Evolutionary conservation across 2,329 filamentous ascomycete genomes (phyloP).

Genomic region (Pseudogymnoascus sp.): DNA sequence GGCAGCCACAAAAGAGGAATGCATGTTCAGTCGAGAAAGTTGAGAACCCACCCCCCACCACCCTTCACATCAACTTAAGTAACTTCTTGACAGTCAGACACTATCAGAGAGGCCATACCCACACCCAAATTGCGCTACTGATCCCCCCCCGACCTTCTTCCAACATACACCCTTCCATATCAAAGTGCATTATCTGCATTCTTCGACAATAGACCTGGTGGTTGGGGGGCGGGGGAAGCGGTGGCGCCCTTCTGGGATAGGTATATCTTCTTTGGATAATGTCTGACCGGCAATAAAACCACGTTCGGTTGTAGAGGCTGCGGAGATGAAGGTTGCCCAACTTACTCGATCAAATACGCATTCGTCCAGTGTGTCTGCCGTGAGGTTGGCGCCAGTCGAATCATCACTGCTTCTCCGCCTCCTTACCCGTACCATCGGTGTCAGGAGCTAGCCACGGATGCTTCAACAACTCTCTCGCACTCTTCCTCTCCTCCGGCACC

Average conservation of each 20-base stretch:
- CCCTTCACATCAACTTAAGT: background rate
- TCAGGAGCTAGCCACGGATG: conserved; percentile 24
- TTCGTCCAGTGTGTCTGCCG: background rate
- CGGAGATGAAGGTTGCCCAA: background rate
- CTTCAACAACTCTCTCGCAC: conserved; percentile 26
- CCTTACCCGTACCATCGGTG: background rate
- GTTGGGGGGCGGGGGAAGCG: background rate
- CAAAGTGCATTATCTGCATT: background rate
- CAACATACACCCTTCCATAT: background rate
- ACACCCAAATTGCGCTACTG: background rate
- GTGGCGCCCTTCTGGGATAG: background rate
- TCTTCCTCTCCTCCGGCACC: conserved; percentile 27
- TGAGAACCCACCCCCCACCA: background rate
- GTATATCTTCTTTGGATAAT: background rate
- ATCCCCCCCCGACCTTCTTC: background rate
- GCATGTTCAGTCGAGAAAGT: background rate
- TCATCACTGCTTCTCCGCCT: background rate
- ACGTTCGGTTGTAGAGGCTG: background rate
- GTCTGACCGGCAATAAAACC: background rate
- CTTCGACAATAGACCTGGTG: background rate
- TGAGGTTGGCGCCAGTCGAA: background rate
- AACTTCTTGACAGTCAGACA: background rate
- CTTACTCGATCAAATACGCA: background rate
- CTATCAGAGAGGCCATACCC: background rate
- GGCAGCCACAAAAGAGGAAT: background rate